phyloP scores from a whole-genome alignment of 306 rosid species.

The Leucaena leucocephala region DNA sequence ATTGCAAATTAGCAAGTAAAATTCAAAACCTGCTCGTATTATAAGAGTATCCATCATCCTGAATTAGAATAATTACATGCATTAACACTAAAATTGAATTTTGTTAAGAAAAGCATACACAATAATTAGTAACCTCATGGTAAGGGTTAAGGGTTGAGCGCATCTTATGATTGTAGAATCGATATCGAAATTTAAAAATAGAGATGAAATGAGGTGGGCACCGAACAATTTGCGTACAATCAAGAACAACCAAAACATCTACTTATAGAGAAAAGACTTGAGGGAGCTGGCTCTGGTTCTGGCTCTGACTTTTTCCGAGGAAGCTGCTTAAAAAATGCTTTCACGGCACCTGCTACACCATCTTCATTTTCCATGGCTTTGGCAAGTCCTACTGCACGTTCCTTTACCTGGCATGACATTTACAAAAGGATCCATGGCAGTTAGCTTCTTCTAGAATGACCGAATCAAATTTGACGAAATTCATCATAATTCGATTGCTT shows the following conservation, averaged over 20 bases:
- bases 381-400: constrained; percentile 61
- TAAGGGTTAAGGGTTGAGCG: background rate
- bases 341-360: constrained; percentile 79
- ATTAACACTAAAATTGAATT: constrained; percentile 27
- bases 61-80: constrained; percentile 26
- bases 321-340: constrained; percentile 76
- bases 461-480: background rate
- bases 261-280: constrained; percentile 48
- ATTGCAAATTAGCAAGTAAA: background rate
- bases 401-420: constrained; percentile 58
- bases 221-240: constrained; percentile 8
- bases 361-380: constrained; percentile 73
- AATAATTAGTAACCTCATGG: background rate
- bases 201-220: constrained; percentile 6
- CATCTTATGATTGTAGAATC: background rate
- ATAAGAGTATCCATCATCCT: constrained; percentile 23
- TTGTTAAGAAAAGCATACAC: constrained; percentile 14
- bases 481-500: background rate
- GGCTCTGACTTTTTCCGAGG: constrained; percentile 36
- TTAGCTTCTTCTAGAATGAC: constrained; percentile 5
- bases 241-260: constrained; percentile 68
- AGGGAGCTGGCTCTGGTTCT: constrained; percentile 48
- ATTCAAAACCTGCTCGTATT: constrained; percentile 12
- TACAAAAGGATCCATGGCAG: background rate
- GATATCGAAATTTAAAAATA: background rate